Evolutionary conservation across 225 moss, liverwort and hornwort species (phyloP).

Genomic region (Polytrichum formosum): DNA sequence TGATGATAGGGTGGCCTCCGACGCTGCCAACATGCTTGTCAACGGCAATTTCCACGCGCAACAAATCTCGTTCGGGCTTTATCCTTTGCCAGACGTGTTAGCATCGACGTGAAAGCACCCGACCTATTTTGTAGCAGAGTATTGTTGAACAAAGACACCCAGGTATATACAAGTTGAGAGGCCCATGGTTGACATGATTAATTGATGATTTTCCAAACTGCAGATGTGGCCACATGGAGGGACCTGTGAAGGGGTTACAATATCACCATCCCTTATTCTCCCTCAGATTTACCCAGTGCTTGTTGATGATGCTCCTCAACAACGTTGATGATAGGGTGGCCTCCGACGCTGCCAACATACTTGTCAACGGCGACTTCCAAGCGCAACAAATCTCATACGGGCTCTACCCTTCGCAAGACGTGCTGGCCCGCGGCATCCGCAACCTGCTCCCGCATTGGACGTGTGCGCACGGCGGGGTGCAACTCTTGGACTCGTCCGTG

Average conservation of each 20-base stretch:
- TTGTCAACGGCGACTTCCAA: conserved; percentile 44
- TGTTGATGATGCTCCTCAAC: conserved; percentile 4
- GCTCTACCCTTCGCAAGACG: conserved; percentile 32
- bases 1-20: conserved; percentile 5
- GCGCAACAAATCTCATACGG: conserved; percentile 12
- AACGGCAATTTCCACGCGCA: conserved; percentile 40
- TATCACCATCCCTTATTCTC: too few relatives aligned
- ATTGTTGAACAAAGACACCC: too few relatives aligned
- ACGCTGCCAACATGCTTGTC: conserved; percentile 26
- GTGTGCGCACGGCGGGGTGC: conserved; percentile 64
- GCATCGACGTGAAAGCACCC: not conserved
- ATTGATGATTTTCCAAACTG: too few relatives aligned
- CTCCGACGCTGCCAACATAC: conserved; percentile 32
- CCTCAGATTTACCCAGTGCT: too few relatives aligned
- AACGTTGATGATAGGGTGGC: not conserved
- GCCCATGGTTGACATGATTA: too few relatives aligned
- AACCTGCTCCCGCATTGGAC: conserved; percentile 39
- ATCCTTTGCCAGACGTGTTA: conserved; percentile 40
- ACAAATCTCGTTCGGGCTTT: conserved; percentile 12
- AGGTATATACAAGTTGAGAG: too few relatives aligned
- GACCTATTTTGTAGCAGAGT: too few relatives aligned
- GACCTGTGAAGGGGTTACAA: too few relatives aligned
- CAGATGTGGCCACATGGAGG: too few relatives aligned
- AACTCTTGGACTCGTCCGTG: conserved; percentile 29
- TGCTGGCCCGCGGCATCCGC: conserved; percentile 36